Base-by-base conservation (phyloP, 345 rosid species). In the Conringia planisiliqua region DNA sequence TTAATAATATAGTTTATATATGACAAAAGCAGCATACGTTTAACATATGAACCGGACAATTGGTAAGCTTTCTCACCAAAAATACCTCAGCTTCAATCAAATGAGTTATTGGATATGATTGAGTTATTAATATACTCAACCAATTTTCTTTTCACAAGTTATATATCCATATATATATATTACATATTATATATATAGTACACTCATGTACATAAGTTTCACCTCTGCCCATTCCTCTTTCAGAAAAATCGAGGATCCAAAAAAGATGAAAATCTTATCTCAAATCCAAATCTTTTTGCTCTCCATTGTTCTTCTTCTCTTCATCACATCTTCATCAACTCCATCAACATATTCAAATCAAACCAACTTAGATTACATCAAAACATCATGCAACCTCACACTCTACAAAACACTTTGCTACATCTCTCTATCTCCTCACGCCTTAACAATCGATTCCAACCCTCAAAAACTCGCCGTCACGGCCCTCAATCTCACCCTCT, bases 401-500 rank as follows among this genome's bases (percentile, higher is more conserved):
- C 66, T 75, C 60, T 81, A 83, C 65, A 83, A 81, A 35, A 63
- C 70, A 52, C 54, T 83, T 74, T 85, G 86, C 48, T 75, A 74
- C 80, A 72, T 6, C 8, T 69, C 85, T 65, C 73, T 85, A 66
- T 79, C 77, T 10, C 73, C 68, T 56, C 57, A 79, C 18, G 80
- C 88, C 40, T 67, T 16, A 33, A 68, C 26, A 60, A 70, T 82
- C 67, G 26, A 64, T 5, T 38, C 78, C 17, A 55, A 61, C 57
- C 77, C 83, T 54, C 70, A 68, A 10, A 47, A 70, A 50, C 78
- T 86, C 55, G 77, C 83, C 20, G 2, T 51, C 27, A 68, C 74
- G 3, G 85, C 92, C 33, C 86, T 87, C 17, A 73, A 70, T n/a
- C 66, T 85, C 55, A 79, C 88, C 22, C 82, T 86, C 5, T 64